phyloP scores from a whole-genome alignment of 352 stramenopile genomes.

The Phytophthora melonis region DNA sequence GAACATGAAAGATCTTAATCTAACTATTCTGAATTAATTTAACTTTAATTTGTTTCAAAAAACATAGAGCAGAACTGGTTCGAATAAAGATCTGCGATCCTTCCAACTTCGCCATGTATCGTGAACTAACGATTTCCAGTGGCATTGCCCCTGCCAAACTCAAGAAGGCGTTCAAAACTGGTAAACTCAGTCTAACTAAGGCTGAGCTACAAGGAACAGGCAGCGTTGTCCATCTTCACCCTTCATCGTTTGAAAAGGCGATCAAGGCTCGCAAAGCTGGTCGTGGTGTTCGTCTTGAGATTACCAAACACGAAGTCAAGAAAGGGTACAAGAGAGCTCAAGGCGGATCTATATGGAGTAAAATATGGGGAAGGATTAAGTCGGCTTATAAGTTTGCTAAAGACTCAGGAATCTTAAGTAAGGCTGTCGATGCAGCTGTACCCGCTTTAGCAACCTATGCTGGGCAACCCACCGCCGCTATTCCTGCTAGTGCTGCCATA shows the following conservation, averaged over 20 bases:
- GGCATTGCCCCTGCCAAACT: not conserved
- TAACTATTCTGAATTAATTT: no score
- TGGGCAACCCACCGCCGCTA: not conserved
- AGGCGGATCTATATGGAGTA: not conserved
- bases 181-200: not conserved
- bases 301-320: not conserved
- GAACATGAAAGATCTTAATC: no score
- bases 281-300: not conserved
- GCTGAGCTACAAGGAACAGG: not conserved
- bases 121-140: no score
- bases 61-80: not conserved
- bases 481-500: no score
- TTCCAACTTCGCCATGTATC: no score
- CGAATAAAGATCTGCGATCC: no score
- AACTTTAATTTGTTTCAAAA: not conserved
- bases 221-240: not conserved
- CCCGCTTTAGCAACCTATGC: not conserved
- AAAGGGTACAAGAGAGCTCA: not conserved
- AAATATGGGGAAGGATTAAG: not conserved
- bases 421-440: not conserved
- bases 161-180: not conserved
- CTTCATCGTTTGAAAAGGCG: not conserved
- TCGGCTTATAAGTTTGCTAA: constrained; percentile 5
- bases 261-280: not conserved
- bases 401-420: not conserved